phyloP scores from a whole-genome alignment of 352 stramenopile species.

The Globisporangium cederbergense region DNA sequence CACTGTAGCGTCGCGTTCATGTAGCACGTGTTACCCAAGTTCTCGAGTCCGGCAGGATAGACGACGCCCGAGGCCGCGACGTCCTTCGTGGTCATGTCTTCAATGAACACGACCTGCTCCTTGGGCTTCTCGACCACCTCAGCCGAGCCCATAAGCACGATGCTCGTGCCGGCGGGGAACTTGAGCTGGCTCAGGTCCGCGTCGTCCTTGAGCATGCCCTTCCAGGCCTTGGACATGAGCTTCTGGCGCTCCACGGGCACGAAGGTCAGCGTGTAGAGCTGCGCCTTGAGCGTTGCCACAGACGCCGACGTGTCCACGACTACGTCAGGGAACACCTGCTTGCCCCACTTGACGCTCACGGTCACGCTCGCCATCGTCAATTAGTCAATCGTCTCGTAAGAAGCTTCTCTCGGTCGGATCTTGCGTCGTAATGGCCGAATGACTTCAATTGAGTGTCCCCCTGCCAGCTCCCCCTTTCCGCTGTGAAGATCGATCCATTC shows the following conservation, averaged over 20 bases:
- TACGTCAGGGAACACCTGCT: conserved; percentile 74
- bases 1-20: conserved; percentile 95
- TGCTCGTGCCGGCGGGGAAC: conserved; percentile 49
- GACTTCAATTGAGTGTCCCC: conserved; percentile 6
- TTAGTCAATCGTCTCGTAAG: neutral
- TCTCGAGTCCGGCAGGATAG: conserved; percentile 91
- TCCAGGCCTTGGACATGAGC: conserved; percentile 89
- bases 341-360: conserved; percentile 86
- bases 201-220: conserved; percentile 89
- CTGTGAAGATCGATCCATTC: conserved; percentile 4
- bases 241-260: conserved; percentile 86
- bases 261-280: conserved; percentile 80
- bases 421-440: neutral
- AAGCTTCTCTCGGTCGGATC: neutral
- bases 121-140: conserved; percentile 88
- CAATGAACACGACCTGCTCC: conserved; percentile 79
- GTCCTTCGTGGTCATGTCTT: conserved; percentile 83
- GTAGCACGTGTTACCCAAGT: conserved; percentile 92
- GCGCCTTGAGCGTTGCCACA: conserved; percentile 73
- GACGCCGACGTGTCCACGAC: conserved; percentile 59
- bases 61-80: conserved; percentile 77
- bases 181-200: conserved; percentile 55
- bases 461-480: neutral
- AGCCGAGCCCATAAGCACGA: conserved; percentile 95
- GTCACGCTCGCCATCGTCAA: conserved; percentile 42